These are phyloP conservation scores for Sphaerulina vaccinii DNA, from an alignment of 2,329 filamentous ascomycete genomes.

Conservation along the genomic window DNA sequence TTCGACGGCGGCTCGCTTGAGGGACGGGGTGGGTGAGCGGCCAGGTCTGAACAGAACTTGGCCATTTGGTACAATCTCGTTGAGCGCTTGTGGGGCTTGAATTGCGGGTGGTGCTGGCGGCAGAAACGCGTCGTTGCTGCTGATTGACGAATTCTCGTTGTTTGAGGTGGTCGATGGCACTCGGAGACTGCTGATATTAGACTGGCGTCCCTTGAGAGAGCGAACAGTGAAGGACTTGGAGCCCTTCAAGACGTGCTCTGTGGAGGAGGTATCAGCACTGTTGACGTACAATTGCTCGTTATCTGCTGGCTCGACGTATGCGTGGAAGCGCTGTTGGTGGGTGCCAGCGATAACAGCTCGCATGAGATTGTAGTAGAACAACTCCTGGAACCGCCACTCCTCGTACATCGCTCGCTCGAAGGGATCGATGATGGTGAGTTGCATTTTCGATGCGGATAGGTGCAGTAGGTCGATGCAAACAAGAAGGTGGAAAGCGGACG, in stretches of 20 bases:
- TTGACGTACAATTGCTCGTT: neutral
- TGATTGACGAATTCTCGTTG: conserved; percentile 35
- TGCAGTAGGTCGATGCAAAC: conserved; percentile 5
- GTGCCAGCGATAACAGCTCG: too few relatives aligned
- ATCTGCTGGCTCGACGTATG: too few relatives aligned
- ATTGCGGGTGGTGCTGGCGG: conserved; percentile 15
- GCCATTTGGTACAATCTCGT: conserved; percentile 37
- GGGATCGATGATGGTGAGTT: neutral
- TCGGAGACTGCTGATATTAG: conserved; percentile 30
- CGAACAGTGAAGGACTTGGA: conserved; percentile 40
- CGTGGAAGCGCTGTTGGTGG: too few relatives aligned
- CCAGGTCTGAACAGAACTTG: conserved; percentile 32
- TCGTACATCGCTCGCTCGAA: too few relatives aligned
- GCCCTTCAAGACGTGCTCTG: conserved; percentile 41
- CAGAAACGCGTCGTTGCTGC: conserved; percentile 21
- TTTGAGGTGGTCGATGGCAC: conserved; percentile 31
- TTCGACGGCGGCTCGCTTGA: conserved; percentile 52
- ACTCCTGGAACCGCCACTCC: too few relatives aligned
- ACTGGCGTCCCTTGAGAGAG: conserved; percentile 36
- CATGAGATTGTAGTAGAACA: too few relatives aligned
- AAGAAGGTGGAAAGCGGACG: neutral
- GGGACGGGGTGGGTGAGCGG: conserved; percentile 50
- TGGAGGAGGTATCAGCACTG: conserved; percentile 24
- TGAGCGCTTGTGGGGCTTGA: conserved; percentile 28
- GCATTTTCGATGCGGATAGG: conserved; percentile 1